A percentile compares a stretch with the other conserved stretches of the same genome.
Conservation (phyloP, 768 basidiomycete genomes). For the Lactarius vividus region DNA sequence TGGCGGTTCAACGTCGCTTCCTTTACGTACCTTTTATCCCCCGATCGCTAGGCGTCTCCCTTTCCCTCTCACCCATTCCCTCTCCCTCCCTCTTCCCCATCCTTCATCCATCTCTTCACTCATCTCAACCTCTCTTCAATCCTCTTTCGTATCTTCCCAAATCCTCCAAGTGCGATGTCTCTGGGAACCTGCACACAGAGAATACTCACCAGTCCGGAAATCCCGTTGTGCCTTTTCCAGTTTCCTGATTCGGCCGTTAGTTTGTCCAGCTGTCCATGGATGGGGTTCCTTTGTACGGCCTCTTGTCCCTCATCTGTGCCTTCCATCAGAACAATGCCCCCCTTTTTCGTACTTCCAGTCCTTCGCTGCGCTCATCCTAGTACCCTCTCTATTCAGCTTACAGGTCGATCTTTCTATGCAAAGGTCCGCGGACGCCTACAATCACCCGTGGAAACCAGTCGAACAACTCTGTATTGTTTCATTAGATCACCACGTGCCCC, state of each 20-base stretch:
- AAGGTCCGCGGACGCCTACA: background rate
- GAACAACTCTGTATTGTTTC: background rate
- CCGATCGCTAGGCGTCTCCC: background rate
- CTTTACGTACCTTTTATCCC: background rate
- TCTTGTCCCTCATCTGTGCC: constrained; percentile 1
- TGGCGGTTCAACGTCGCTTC: too few species aligned
- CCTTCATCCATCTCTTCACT: background rate
- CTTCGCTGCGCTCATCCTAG: background rate
- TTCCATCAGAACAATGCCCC: constrained; percentile 23
- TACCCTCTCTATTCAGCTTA: background rate
- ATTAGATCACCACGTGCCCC: background rate
- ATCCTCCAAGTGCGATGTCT: background rate
- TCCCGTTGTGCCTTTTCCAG: constrained; percentile 11
- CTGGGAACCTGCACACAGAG: background rate
- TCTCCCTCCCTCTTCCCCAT: background rate
- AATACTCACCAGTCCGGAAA: background rate
- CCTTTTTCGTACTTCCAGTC: constrained; percentile 9
- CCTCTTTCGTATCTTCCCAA: background rate
- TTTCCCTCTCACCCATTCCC: too few species aligned
- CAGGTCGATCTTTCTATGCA: background rate
- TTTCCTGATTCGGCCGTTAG: constrained; percentile 17
- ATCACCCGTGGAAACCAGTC: background rate
- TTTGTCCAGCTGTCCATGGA: constrained; percentile 12
- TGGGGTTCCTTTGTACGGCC: background rate
- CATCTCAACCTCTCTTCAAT: background rate